These are phyloP conservation scores for Curvularia spicifera DNA, from an alignment of 2,329 filamentous ascomycete genomes.

Conservation along the genomic window DNA sequence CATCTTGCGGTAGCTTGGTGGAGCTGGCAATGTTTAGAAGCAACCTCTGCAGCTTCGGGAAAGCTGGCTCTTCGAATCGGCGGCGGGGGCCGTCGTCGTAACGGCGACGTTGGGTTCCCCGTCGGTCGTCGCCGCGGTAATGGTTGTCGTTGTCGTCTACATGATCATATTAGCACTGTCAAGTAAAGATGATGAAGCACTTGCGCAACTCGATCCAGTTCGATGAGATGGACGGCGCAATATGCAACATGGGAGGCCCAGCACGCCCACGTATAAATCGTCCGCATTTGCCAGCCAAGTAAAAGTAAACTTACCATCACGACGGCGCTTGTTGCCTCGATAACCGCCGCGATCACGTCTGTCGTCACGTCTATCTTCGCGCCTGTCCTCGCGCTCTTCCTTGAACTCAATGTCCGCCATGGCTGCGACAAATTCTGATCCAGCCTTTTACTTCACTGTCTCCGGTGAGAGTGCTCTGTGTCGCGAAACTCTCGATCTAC, in stretches of 20 bases:
- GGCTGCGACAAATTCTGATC: constrained; percentile 20
- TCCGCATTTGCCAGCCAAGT: neutral
- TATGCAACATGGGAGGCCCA: neutral
- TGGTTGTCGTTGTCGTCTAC: constrained; percentile 40
- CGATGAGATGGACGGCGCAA: neutral
- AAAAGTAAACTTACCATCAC: constrained; percentile 36
- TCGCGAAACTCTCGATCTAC: constrained; percentile 11
- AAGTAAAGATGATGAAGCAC: neutral
- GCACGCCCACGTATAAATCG: neutral
- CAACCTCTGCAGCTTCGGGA: constrained; percentile 44
- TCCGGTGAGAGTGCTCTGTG: constrained; percentile 17
- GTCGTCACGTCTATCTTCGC: constrained; percentile 32
- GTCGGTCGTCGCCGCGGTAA: constrained; percentile 39
- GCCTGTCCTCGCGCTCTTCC: constrained; percentile 41
- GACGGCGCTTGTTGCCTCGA: constrained; percentile 42
- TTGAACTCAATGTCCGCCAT: constrained; percentile 43
- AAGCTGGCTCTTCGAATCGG: constrained; percentile 45
- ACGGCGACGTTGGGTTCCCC: constrained; percentile 42
- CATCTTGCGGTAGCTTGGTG: constrained; percentile 46
- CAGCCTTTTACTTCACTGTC: constrained; percentile 19
- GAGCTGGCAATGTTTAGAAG: constrained; percentile 49
- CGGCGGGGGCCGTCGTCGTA: constrained; percentile 40
- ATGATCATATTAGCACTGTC: constrained; percentile 13
- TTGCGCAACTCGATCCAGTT: neutral
- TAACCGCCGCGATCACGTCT: constrained; percentile 34